Evolutionary conservation across 164 flowering plant species (phyloP), one percentile per base, ranked within the genome.

Genomic region (Pachysandra terminalis): DNA sequence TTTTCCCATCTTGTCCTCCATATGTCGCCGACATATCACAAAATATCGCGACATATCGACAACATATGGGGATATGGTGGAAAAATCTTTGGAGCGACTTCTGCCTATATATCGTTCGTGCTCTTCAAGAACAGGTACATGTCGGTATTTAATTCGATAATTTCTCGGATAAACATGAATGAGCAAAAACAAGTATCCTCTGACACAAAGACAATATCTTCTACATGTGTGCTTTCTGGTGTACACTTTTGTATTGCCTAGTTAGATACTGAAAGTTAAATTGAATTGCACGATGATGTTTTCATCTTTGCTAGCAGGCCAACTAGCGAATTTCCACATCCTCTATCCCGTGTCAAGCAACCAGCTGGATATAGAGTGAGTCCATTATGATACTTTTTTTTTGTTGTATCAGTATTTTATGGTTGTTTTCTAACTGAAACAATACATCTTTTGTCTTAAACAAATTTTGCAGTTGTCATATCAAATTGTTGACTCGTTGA

Each of bases 251-350:
- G 48, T 61, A 17, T 55, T 66, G n/a, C 56, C 10, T 66, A 27
- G 52, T 58, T 55, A 14, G 32, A 24, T 28, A 3, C 13, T 52
- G 32, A 37, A 41, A 25, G 27, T 56, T n/a, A 25, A 61, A 55
- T 59, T 63, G 64, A 66, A 56, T 58, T 22, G 2, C 49, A 21
- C 25, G 40, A 37, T 51, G 25, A 77, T 52, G 22, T 58, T 22
- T 56, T 57, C 13, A 26, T 71, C 22, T 68, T 73, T 37, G 52
- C 37, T 40, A 25, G 68, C 89, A 96, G 99, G 80, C 98, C 99
- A 68, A 96, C 98, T 12, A 91, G 91, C 78, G 96, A 90, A 78
- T 96, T 96, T 74, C 99, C 99, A 9, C 99, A 96, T 82, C 99
- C 99, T 72, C 64, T 96, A 59, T 93, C 99, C 61, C 98, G 96